Conservation (phyloP, 371 early-diverging fungal species). For the Mortierella sp. region DNA sequence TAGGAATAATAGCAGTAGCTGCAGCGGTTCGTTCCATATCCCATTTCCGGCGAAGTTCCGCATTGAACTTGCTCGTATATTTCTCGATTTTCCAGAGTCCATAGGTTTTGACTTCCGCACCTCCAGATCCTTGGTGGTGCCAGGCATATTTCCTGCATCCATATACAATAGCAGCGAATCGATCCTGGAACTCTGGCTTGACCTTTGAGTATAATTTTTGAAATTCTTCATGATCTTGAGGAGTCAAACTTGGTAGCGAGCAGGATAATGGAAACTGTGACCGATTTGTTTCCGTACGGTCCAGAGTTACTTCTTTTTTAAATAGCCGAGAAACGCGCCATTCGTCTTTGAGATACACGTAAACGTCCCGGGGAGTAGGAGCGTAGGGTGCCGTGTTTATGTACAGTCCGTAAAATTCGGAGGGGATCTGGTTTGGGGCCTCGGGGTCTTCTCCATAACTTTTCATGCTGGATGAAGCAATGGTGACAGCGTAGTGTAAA, state of each 20-base stretch:
- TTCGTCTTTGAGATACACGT: conserved; percentile 27
- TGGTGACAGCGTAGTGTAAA: background rate
- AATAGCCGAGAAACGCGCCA: conserved; percentile 35
- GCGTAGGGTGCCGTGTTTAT: conserved; percentile 38
- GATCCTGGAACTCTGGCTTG: conserved; percentile 35
- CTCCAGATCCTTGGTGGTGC: conserved; percentile 27
- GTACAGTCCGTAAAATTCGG: conserved; percentile 10
- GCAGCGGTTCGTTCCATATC: background rate
- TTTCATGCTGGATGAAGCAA: conserved; percentile 9
- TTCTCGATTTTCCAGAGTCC: conserved; percentile 19
- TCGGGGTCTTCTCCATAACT: background rate
- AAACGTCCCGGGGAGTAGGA: conserved; percentile 2
- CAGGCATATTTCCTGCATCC: conserved; percentile 24
- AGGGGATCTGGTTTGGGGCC: background rate
- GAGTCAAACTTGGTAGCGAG: conserved; percentile 13
- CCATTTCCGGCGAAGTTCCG: background rate
- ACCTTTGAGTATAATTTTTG: conserved; percentile 24
- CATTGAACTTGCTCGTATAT: conserved; percentile 33
- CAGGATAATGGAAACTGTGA: conserved; percentile 9
- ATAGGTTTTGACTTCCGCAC: conserved; percentile 1
- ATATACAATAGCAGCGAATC: conserved; percentile 23
- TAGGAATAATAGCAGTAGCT: background rate
- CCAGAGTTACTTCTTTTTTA: conserved; percentile 19
- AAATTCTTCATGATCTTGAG: conserved; percentile 33
- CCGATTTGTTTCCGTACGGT: conserved; percentile 1